Evolutionary conservation across 2,329 filamentous ascomycete genomes (phyloP).

Genomic region (Trichophyton verrucosum): DNA sequence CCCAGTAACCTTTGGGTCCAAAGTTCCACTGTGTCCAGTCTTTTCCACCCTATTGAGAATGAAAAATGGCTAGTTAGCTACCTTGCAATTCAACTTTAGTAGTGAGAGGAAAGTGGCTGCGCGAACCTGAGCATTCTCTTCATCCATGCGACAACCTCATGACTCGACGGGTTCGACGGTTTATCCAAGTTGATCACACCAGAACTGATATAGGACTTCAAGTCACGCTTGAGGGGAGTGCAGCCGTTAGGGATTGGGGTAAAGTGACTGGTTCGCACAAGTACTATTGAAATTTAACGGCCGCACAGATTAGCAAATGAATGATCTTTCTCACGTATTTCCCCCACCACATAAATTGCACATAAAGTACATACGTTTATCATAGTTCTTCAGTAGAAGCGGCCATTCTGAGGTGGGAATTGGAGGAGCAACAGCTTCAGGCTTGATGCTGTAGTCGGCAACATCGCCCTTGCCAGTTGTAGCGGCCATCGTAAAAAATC

Average conservation of each 20-base stretch:
- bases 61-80: neutral
- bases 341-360: slow-evolving; percentile 2
- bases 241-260: slow-evolving; percentile 91
- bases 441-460: slow-evolving; percentile 75
- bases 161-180: slow-evolving; percentile 91
- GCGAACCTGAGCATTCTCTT: slow-evolving; percentile 83
- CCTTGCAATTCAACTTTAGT: neutral
- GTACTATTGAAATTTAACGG: slow-evolving; percentile 43
- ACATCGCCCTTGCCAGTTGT: slow-evolving; percentile 50
- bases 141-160: slow-evolving; percentile 98
- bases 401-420: slow-evolving; percentile 86
- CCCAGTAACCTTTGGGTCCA: slow-evolving; percentile 95
- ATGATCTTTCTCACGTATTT: neutral
- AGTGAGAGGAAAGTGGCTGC: slow-evolving; percentile 11
- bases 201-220: slow-evolving; percentile 93
- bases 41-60: slow-evolving; percentile 59
- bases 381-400: slow-evolving; percentile 89
- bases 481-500: slow-evolving; percentile 20
- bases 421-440: slow-evolving; percentile 63
- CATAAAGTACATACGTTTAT: slow-evolving; percentile 55
- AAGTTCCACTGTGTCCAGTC: slow-evolving; percentile 94
- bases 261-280: slow-evolving; percentile 89
- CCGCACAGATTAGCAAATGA: neutral
- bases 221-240: slow-evolving; percentile 79
- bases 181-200: slow-evolving; percentile 98